Evolutionary conservation across 148 eudicot genomes (phyloP).

Genomic region (Vaccinium myrtillus): DNA sequence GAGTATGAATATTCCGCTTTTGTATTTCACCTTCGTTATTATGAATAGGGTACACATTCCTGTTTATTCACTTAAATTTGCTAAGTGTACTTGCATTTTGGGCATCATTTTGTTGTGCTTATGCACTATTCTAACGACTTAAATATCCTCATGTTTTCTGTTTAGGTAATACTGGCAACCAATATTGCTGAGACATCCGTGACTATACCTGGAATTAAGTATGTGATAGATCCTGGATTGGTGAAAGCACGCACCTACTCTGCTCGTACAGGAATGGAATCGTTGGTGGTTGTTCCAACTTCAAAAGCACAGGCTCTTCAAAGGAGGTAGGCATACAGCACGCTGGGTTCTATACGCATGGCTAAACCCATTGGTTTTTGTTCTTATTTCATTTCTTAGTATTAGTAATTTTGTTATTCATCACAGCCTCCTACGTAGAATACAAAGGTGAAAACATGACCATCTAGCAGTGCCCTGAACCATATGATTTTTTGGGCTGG

Average conservation of each 20-base stretch:
- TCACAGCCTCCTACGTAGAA: neutral
- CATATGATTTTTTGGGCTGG: neutral
- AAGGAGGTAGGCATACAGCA: conserved; percentile 60
- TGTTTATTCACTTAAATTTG: neutral
- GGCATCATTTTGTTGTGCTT: neutral
- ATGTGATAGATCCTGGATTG: conserved; percentile 94
- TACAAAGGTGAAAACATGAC: neutral
- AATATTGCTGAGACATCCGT: conserved; percentile 98
- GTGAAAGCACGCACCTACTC: conserved; percentile 83
- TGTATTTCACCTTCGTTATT: neutral
- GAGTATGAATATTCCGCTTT: neutral
- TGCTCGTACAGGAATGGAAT: conserved; percentile 76
- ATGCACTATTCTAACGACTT: neutral
- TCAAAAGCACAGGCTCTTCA: conserved; percentile 98
- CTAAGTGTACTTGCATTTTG: neutral
- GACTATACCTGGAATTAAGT: conserved; percentile 97
- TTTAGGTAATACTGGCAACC: conserved; percentile 89
- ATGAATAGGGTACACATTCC: neutral
- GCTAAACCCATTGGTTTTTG: neutral
- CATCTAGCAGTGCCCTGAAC: neutral
- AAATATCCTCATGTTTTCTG: conserved; percentile 17
- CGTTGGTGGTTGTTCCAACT: conserved; percentile 69
- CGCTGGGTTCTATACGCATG: neutral
- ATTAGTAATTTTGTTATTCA: neutral
- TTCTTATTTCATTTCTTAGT: neutral